Conservation (phyloP, 129 eudicot species). For the Arctium minus region DNA sequence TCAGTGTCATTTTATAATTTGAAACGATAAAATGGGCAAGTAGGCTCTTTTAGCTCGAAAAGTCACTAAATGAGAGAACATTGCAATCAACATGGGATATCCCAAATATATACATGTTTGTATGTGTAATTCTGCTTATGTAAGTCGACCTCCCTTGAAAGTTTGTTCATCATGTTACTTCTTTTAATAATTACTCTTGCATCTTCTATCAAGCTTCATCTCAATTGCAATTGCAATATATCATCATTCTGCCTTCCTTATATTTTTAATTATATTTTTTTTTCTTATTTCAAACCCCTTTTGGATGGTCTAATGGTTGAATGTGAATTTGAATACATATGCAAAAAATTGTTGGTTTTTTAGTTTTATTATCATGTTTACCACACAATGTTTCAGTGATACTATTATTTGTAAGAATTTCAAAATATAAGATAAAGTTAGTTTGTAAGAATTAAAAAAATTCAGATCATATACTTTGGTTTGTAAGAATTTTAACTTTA, state of each 20-base stretch:
- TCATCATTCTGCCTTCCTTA: not conserved
- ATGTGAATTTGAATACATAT: not conserved
- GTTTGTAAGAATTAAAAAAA: too few species aligned
- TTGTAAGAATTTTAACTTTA: not conserved
- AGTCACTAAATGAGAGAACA: not conserved
- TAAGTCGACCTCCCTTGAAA: slow-evolving; percentile 3
- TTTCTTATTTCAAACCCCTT: not conserved
- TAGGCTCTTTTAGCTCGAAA: not conserved
- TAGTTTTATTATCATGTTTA: not conserved
- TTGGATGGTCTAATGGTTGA: not conserved
- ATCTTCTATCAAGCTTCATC: not conserved
- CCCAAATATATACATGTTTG: not conserved
- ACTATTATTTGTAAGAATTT: not conserved
- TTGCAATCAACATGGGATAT: not conserved
- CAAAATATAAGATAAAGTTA: not conserved
- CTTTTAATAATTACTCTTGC: not conserved
- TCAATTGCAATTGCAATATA: not conserved
- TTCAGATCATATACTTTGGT: too few species aligned
- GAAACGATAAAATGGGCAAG: not conserved
- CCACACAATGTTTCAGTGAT: not conserved
- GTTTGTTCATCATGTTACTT: not conserved
- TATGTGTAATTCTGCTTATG: not conserved
- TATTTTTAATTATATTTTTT: not conserved
- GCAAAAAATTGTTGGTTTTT: not conserved
- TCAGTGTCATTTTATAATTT: not conserved